Percentiles rank a stretch among this genome's conserved stretches.
These are phyloP conservation scores for Pythium phragmitis DNA, from an alignment of 352 stramenopile species.

Conservation along the genomic window DNA sequence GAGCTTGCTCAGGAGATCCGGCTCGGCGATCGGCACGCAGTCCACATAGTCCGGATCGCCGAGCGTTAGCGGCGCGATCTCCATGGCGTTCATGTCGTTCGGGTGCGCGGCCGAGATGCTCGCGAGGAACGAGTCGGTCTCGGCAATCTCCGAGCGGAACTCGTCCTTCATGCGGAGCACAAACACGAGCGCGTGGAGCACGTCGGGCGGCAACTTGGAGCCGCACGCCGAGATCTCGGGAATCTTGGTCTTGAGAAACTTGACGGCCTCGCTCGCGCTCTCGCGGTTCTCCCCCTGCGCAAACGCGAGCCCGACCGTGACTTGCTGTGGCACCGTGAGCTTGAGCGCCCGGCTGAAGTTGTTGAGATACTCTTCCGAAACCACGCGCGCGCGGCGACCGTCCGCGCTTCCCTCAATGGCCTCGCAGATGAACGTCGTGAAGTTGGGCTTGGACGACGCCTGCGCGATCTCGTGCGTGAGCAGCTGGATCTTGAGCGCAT, in stretches of 20 bases:
- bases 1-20: slow-evolving; percentile 70
- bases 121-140: slow-evolving; percentile 85
- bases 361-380: slow-evolving; percentile 79
- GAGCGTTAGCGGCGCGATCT: slow-evolving; percentile 84
- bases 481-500: slow-evolving; percentile 88
- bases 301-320: slow-evolving; percentile 82
- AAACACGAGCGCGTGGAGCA: slow-evolving; percentile 83
- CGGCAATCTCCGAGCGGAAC: slow-evolving; percentile 65
- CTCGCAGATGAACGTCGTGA: slow-evolving; percentile 89
- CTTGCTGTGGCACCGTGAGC: slow-evolving; percentile 83
- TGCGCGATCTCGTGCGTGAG: slow-evolving; percentile 89
- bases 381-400: slow-evolving; percentile 35
- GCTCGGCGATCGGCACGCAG: slow-evolving; percentile 56
- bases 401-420: slow-evolving; percentile 70
- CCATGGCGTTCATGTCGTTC: slow-evolving; percentile 84
- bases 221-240: slow-evolving; percentile 81
- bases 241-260: slow-evolving; percentile 82
- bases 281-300: slow-evolving; percentile 66
- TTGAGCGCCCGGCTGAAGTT: slow-evolving; percentile 82
- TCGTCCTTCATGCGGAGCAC: slow-evolving; percentile 78
- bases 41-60: slow-evolving; percentile 87
- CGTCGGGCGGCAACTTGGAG: slow-evolving; percentile 79
- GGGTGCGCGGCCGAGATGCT: slow-evolving; percentile 84
- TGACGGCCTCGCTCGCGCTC: slow-evolving; percentile 59
- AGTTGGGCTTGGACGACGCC: slow-evolving; percentile 86